Base-by-base conservation (phyloP, 2,329 filamentous ascomycete genomes). In the Monosporascus sp. region DNA sequence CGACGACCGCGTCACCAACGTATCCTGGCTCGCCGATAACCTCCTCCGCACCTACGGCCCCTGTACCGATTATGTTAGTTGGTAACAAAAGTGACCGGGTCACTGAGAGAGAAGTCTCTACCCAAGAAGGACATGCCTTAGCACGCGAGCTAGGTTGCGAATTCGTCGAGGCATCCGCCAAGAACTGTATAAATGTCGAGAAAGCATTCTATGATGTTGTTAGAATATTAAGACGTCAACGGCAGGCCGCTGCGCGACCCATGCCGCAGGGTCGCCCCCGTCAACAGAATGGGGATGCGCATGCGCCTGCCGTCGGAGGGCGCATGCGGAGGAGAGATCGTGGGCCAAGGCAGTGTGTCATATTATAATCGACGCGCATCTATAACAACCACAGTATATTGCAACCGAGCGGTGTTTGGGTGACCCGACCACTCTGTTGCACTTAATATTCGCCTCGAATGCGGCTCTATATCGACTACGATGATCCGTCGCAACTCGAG, bases 171-270 rank as follows among this genome's bases (percentile, higher is more conserved):
- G 92, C 93, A 2, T 97, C 92, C 7, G 93, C 93, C 37, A 97
- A 97, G 77, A 97, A 96, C 70, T 96, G 92, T 75, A 91, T 97
- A 77, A 97, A 97, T 66, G 93, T 97, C 51, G 94, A 96, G 72
- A 97, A 96, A 78, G 93, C 91, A 35, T 97, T 99, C 68, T 97
- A 96, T 73, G 94, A 99, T 67, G 94, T 99, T 7, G 94, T 97
- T 51, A 80, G 94, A 62, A 89, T 94, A 70, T 77, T 99, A 60
- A 86, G 94, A 62, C 85, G 89, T 64, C 91, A 96, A 73, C 82
- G 90, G 65, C 86, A 90, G 63, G 75, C 77, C 54, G 71, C 75
- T 11, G 65, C 74, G 48, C 71, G 75, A 14, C 65, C 66, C 31
- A 72, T 74, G 35, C 59, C 58, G 54, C 59, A 57, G 54, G 54